Percentiles rank a stretch among this genome's conserved stretches.
These are phyloP conservation scores for Sporisorium exsertum DNA, from an alignment of 1,284 basidiomycete genomes.

Conservation along the genomic window DNA sequence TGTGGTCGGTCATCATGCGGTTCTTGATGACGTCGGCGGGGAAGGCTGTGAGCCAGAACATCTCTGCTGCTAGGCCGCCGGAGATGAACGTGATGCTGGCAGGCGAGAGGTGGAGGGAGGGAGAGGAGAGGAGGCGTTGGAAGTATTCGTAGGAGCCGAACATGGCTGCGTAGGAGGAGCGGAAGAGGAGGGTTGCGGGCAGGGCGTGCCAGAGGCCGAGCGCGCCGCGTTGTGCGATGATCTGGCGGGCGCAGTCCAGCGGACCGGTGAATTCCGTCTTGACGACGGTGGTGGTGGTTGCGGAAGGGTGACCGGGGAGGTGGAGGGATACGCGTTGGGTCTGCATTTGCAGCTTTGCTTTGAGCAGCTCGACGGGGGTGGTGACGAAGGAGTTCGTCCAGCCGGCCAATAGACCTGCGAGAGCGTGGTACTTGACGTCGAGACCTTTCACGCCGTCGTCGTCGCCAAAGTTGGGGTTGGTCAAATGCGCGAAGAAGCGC, in stretches of 20 bases:
- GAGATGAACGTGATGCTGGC: constrained; percentile 78
- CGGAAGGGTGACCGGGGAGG: constrained; percentile 8
- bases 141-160: constrained; percentile 68
- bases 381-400: constrained; percentile 77
- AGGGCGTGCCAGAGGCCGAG: constrained; percentile 69
- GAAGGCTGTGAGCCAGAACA: constrained; percentile 75
- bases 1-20: constrained; percentile 71
- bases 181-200: constrained; percentile 69
- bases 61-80: constrained; percentile 71
- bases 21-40: constrained; percentile 81
- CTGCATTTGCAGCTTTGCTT: constrained; percentile 83
- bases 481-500: constrained; percentile 26
- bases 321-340: constrained; percentile 72
- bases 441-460: constrained; percentile 40
- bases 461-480: constrained; percentile 19
- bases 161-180: constrained; percentile 64
- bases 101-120: constrained; percentile 73
- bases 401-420: constrained; percentile 81
- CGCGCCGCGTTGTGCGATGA: constrained; percentile 62
- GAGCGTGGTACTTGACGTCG: constrained; percentile 51
- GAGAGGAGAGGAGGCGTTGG: constrained; percentile 35
- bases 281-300: not conserved
- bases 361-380: constrained; percentile 75
- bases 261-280: constrained; percentile 63
- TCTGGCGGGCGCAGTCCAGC: constrained; percentile 68